Percentiles rank a stretch among this genome's conserved stretches.
Evolutionary conservation across 192 early-diverging fungal genomes (phyloP).

Genomic region (Radiomyces spectabilis): DNA sequence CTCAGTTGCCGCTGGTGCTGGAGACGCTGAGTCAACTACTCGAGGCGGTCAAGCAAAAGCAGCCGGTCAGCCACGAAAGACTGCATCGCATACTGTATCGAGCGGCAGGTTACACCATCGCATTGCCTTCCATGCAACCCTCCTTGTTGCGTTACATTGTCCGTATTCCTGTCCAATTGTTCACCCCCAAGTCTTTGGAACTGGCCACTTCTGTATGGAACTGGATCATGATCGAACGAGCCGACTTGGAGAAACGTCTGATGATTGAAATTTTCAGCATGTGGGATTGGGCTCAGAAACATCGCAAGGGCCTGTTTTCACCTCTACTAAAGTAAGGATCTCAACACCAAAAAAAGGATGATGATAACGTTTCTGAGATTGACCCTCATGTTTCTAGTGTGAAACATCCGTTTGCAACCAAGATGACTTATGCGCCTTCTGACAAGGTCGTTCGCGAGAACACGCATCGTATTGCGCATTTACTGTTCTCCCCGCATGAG

Average conservation of each 20-base stretch:
- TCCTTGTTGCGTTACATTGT: slow-evolving; percentile 75
- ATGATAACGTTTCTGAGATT: background rate
- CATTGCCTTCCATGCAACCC: slow-evolving; percentile 40
- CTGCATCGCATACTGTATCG: slow-evolving; percentile 42
- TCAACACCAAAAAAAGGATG: too few species aligned
- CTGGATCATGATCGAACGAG: slow-evolving; percentile 73
- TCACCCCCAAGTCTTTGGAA: slow-evolving; percentile 70
- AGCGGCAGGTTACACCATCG: slow-evolving; percentile 43
- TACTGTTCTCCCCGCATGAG: slow-evolving; percentile 62
- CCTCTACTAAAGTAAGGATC: slow-evolving; percentile 30
- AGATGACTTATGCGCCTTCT: slow-evolving; percentile 89
- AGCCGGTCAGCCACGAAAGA: slow-evolving; percentile 32
- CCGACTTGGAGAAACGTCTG: slow-evolving; percentile 63
- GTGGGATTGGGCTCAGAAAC: slow-evolving; percentile 77
- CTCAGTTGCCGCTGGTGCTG: slow-evolving; percentile 24
- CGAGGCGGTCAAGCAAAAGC: slow-evolving; percentile 29
- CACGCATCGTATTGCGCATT: slow-evolving; percentile 48
- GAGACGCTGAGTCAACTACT: slow-evolving; percentile 25
- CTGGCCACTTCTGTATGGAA: slow-evolving; percentile 82
- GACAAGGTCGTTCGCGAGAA: slow-evolving; percentile 61
- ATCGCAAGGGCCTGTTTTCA: slow-evolving; percentile 79
- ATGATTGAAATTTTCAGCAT: slow-evolving; percentile 75
- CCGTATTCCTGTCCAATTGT: slow-evolving; percentile 79
- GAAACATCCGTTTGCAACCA: slow-evolving; percentile 72
- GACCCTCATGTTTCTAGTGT: slow-evolving; percentile 19